These are phyloP conservation scores for Syzygium aqueum DNA, from an alignment of 345 rosid species.

Conservation along the genomic window DNA sequence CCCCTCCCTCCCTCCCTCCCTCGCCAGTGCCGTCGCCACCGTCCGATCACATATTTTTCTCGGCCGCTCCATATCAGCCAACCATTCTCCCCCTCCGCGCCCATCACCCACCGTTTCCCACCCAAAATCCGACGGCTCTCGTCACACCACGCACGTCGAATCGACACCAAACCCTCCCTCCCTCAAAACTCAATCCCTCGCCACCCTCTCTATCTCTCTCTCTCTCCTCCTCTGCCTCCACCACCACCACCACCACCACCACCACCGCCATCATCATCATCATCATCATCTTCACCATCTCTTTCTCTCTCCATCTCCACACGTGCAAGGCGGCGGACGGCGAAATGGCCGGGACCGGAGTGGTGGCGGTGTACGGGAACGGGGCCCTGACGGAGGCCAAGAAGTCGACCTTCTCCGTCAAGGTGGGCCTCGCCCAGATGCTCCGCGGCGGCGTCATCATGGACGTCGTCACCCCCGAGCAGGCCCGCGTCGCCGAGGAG, in stretches of 20 bases:
- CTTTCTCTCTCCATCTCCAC: not conserved
- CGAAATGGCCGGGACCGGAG: slow-evolving; percentile 64
- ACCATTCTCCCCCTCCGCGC: not conserved
- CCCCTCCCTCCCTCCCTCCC: not conserved
- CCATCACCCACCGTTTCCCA: not conserved
- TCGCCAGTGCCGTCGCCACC: not conserved
- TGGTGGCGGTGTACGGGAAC: slow-evolving; percentile 60
- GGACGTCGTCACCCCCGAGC: slow-evolving; percentile 74
- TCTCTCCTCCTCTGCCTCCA: not conserved
- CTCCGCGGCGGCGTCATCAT: slow-evolving; percentile 79
- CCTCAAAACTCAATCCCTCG: not conserved
- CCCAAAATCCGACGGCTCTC: not conserved
- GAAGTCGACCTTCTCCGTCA: slow-evolving; percentile 67
- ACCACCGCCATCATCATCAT: rapidly evolving
- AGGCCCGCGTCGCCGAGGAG: slow-evolving; percentile 69
- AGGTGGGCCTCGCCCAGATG: slow-evolving; percentile 83
- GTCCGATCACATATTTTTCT: not conserved
- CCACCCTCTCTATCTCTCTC: not conserved
- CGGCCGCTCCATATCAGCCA: not conserved
- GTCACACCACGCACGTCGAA: not conserved
- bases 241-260: not conserved
- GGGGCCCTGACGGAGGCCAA: slow-evolving; percentile 56
- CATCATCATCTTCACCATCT: not conserved
- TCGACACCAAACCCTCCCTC: not conserved
- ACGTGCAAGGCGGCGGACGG: not conserved